Evolutionary conservation across 2,329 filamentous ascomycete genomes (phyloP).

Genomic region (Colletotrichum camelliae): DNA sequence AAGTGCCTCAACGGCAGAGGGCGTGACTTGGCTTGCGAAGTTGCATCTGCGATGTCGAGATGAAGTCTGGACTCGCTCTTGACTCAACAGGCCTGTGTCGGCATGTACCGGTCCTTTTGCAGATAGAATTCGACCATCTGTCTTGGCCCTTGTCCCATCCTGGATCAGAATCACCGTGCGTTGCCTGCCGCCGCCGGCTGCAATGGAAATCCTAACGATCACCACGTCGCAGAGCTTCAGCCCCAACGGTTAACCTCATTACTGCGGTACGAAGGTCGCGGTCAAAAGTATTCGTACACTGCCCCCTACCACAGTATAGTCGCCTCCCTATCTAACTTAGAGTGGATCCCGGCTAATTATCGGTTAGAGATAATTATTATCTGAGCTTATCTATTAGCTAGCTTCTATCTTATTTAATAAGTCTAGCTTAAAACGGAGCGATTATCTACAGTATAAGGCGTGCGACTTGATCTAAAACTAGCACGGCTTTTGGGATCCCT

Average conservation of each 20-base stretch:
- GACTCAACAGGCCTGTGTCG: conserved; percentile 3
- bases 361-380: too few species aligned
- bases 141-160: conserved; percentile 3
- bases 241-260: neutral
- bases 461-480: too few species aligned
- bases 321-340: too few species aligned
- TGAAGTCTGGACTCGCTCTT: neutral
- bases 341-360: too few species aligned
- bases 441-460: too few species aligned
- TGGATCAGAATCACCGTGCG: neutral
- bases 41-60: neutral
- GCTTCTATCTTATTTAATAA: too few species aligned
- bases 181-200: neutral
- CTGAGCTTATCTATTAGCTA: too few species aligned
- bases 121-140: neutral
- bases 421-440: too few species aligned
- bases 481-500: too few species aligned
- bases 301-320: too few species aligned
- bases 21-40: neutral
- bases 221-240: neutral
- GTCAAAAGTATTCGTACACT: too few species aligned
- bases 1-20: neutral
- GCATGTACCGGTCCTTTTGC: neutral
- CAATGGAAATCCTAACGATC: neutral
- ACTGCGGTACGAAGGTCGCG: too few species aligned